phyloP scores from a whole-genome alignment of 169 alveolate species.

The Babesia divergens region DNA sequence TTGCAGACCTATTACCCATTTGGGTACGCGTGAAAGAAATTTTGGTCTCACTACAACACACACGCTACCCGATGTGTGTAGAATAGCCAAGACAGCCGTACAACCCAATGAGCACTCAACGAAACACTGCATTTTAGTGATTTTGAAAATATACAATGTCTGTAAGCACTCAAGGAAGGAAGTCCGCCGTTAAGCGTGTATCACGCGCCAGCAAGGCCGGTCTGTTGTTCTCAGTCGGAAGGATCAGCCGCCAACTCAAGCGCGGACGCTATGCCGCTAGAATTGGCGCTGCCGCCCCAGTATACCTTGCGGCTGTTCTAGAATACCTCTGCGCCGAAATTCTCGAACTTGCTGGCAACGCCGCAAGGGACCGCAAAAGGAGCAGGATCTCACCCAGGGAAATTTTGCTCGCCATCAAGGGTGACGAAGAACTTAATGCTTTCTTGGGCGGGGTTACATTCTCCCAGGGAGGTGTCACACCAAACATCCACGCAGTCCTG shows the following conservation, averaged over 20 bases:
- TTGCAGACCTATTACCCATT: too few species aligned
- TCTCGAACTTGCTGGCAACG: conserved; percentile 95
- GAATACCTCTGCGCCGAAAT: conserved; percentile 97
- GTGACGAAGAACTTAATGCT: conserved; percentile 95
- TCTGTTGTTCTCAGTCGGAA: conserved; percentile 95
- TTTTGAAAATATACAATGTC: not conserved
- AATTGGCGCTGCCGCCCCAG: conserved; percentile 96
- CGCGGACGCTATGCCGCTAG: conserved; percentile 95
- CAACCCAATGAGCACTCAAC: not conserved
- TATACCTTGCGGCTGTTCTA: conserved; percentile 94
- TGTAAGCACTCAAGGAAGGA: conserved; percentile 66
- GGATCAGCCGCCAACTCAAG: conserved; percentile 92
- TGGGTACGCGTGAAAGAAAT: too few species aligned
- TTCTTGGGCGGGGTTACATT: conserved; percentile 92
- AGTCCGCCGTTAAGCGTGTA: conserved; percentile 70
- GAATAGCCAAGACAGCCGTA: too few species aligned
- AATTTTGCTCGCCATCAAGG: conserved; percentile 93
- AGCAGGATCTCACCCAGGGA: conserved; percentile 96
- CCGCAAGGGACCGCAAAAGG: conserved; percentile 94
- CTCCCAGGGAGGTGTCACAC: conserved; percentile 95
- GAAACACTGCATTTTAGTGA: not conserved
- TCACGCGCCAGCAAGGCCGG: conserved; percentile 96
- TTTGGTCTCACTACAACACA: too few species aligned
- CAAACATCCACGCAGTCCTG: conserved; percentile 91
- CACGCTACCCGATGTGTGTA: too few species aligned